These are phyloP conservation scores for Sanghuangporus sanghuang DNA, from an alignment of 1,284 basidiomycete genomes.

Conservation along the genomic window DNA sequence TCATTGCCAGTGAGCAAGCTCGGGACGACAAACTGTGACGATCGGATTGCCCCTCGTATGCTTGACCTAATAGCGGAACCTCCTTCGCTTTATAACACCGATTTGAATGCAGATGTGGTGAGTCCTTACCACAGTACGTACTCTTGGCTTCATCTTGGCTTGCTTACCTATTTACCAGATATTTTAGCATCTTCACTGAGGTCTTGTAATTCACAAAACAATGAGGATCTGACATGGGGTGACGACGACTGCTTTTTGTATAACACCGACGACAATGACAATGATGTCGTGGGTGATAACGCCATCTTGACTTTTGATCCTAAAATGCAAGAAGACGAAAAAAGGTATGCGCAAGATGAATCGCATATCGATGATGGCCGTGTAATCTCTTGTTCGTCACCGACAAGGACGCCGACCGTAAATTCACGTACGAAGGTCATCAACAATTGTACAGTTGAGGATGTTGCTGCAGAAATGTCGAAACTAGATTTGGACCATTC, in stretches of 20 bases:
- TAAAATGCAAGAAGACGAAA: conserved; percentile 3
- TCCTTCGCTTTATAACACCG: background rate
- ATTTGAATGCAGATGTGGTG: background rate
- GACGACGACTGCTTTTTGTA: background rate
- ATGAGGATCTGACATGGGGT: background rate
- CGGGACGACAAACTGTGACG: background rate
- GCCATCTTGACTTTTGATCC: conserved; percentile 4
- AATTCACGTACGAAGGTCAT: no score
- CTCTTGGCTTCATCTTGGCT: background rate
- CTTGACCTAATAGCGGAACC: background rate
- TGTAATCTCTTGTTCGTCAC: no score
- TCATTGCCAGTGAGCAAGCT: conserved; percentile 37
- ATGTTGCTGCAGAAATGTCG: no score
- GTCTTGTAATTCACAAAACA: background rate
- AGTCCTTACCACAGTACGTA: conserved; percentile 1
- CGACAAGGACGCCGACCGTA: no score
- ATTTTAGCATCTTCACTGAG: background rate
- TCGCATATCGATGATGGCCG: background rate
- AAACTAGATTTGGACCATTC: no score
- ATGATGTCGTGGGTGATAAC: background rate
- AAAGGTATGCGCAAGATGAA: background rate
- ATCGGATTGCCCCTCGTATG: background rate
- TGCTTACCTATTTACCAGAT: background rate
- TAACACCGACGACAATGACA: background rate
- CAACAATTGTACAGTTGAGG: no score